Evolutionary conservation across 2,329 filamentous ascomycete species (phyloP).

Genomic region (Colletotrichum orbiculare): DNA sequence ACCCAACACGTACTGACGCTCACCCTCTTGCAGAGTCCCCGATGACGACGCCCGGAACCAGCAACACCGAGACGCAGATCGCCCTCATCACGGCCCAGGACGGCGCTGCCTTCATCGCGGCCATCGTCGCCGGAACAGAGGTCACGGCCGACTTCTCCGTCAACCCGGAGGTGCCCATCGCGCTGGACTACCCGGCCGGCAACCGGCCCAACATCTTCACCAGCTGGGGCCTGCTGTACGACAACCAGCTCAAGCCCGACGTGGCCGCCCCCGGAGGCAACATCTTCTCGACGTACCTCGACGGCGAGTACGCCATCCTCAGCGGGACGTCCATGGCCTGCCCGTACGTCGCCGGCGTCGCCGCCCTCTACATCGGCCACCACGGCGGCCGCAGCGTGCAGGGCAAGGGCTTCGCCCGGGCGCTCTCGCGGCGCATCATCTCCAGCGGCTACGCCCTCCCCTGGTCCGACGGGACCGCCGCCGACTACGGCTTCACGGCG

Average conservation of each 20-base stretch:
- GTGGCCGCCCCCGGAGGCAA: conserved; percentile 55
- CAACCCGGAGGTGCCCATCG: conserved; percentile 39
- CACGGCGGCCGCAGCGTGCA: conserved; percentile 46
- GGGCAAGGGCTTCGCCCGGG: conserved; percentile 45
- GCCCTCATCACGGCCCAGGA: conserved; percentile 40
- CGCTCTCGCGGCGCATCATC: conserved; percentile 47
- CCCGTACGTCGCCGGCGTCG: conserved; percentile 53
- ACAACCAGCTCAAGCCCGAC: conserved; percentile 56
- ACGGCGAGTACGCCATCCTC: conserved; percentile 52
- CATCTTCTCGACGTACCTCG: conserved; percentile 55
- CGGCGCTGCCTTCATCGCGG: conserved; percentile 42
- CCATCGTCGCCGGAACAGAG: conserved; percentile 40
- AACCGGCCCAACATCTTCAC: conserved; percentile 52
- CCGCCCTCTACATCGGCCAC: conserved; percentile 48
- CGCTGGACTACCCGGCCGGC: conserved; percentile 41
- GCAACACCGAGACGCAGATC: conserved; percentile 35
- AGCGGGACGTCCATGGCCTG: conserved; percentile 61
- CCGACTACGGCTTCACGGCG: conserved; percentile 40
- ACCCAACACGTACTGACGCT: no score
- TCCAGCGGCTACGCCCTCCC: conserved; percentile 45
- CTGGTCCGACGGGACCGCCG: conserved; percentile 44
- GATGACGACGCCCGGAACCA: conserved; percentile 33
- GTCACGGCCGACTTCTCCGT: conserved; percentile 46
- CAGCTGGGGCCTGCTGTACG: conserved; percentile 56
- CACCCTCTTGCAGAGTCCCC: conserved; percentile 8